Percentiles rank a stretch among this genome's conserved stretches.
Conservation (phyloP, 2,329 filamentous ascomycete species). For the Neofusicoccum cordaticola region DNA sequence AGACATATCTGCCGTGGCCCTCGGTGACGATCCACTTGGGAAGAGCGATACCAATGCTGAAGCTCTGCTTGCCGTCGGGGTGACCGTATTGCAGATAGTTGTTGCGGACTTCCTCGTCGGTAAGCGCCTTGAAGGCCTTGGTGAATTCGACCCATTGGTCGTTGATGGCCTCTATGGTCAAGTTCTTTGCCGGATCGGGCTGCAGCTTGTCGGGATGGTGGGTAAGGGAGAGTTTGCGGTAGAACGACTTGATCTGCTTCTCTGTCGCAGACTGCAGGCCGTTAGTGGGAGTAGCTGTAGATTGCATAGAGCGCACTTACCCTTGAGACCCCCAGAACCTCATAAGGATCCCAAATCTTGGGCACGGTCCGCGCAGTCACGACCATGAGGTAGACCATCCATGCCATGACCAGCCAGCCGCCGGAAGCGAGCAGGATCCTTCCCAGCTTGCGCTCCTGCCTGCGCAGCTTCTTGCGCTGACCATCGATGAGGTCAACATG, state of each 20-base stretch:
- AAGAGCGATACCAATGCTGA: slow-evolving; percentile 94
- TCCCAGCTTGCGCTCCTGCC: slow-evolving; percentile 85
- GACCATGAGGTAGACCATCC: slow-evolving; percentile 88
- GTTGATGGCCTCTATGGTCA: slow-evolving; percentile 82
- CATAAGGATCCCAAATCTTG: slow-evolving; percentile 95
- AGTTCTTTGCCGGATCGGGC: slow-evolving; percentile 81
- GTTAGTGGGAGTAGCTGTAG: slow-evolving; percentile 24
- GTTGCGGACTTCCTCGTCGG: slow-evolving; percentile 94
- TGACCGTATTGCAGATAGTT: slow-evolving; percentile 96
- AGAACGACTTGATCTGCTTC: slow-evolving; percentile 88
- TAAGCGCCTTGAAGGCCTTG: slow-evolving; percentile 97
- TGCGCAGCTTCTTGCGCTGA: slow-evolving; percentile 81
- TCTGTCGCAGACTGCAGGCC: slow-evolving; percentile 68
- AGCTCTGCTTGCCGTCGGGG: slow-evolving; percentile 96
- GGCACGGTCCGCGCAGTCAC: slow-evolving; percentile 68
- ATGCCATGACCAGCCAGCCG: slow-evolving; percentile 81
- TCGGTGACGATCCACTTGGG: slow-evolving; percentile 90
- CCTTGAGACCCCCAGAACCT: slow-evolving; percentile 83
- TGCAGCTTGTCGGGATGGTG: slow-evolving; percentile 91
- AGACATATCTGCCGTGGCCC: slow-evolving; percentile 91
- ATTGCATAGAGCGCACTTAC: slow-evolving; percentile 45
- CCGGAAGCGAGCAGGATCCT: slow-evolving; percentile 70
- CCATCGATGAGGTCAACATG: slow-evolving; percentile 80
- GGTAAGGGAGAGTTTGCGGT: slow-evolving; percentile 79
- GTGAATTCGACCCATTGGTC: slow-evolving; percentile 89